Base-by-base conservation (phyloP, 345 rosid species). In the Citrus inodora region DNA sequence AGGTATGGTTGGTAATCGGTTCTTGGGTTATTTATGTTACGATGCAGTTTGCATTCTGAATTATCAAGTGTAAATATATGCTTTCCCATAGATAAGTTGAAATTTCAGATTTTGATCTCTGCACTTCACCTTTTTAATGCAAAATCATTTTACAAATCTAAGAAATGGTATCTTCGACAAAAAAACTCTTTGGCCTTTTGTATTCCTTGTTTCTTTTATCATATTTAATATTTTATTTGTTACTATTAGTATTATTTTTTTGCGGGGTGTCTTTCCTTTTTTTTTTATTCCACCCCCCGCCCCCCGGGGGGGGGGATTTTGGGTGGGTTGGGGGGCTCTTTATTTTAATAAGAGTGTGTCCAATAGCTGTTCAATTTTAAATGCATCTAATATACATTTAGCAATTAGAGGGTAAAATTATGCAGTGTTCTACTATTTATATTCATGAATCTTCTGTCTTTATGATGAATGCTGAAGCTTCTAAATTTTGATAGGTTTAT, bases 401-500 rank as follows among this genome's bases (percentile, higher is more conserved):
- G n/a, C 28, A 42, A 27, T 75, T 28, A 63, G 70, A 13, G 40
- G n/a, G 33, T 75, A 21, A 42, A 61, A 30, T 14, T n/a, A 64
- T 75, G 60, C 13, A 22, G 51, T 76, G 71, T 13, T 75, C 22
- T 11, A 55, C 58, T 9, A 56, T 66, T 53, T 37, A 38, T 22
- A n/a, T 51, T n/a, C 9, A 32, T 13, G 33, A 35, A 37, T 37
- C 75, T 73, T 35, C 60, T 63, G 71, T 38, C 71, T 79, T 42
- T 24, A 59, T 68, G 74, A 30, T 67, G 37, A 55, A 56, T 74
- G 56, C 64, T 76, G 71, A 81, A 69, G 56, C 19, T 53, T 76
- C 22, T 70, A 60, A 60, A 76, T 71, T 80, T 80, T 83, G 61
- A 70, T 78, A 97, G 99, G 98, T 97, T 80, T 97, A 97, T 85